Evolutionary conservation across 768 basidiomycete species (phyloP), one percentile per base, ranked within the genome.

Genomic region (Amanita inopinata): DNA sequence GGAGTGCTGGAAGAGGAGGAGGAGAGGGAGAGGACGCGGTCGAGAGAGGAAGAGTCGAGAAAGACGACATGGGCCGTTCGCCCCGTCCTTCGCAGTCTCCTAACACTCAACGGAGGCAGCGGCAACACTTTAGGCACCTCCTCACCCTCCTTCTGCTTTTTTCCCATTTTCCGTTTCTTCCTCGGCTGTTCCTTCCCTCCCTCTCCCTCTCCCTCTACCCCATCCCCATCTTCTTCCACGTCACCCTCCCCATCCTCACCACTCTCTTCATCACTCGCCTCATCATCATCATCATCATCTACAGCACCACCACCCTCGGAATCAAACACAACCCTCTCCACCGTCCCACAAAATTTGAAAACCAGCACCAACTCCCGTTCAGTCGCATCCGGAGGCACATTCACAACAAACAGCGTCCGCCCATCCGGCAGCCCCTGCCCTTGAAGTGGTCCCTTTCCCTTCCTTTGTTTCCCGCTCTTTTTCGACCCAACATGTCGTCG

Each of bases 361-460:
- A 96, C 65, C 8, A 74, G 61, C 2, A 77, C 65, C 0, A 96
- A 61, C 53, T 91, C 88, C 27, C 85, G 70, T 51, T 87, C 85
- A 1, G 87, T 86, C 2, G 87, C 76, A 57, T 94, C 90, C 43
- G 89, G 81, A 1, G 93, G 91, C 4, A 93, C 63, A 53, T 97
- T 96, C 42, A 85, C 86, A 2, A 93, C 63, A 54, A 97, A 97
- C 7, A 94, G 67, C 0, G 90, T 93, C 33, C 90, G 73, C 11
- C 73, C 78, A 23, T 75, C 54, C 3, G 70, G 70, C 57, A 49
- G 65, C 40, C 36, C 10, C 11, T n/a, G n/a, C n/a, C n/a, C n/a
- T n/a, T n/a, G n/a, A n/a, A n/a, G n/a, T n/a, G n/a, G 3, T 11
- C 19, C 35, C 25, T n/a, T 36, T 43, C 20, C 19, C 35, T 15